A percentile compares a stretch with the other conserved stretches of the same genome.
phyloP scores from a whole-genome alignment of 225 moss, liverwort and hornwort species.

The Polytrichum formosum region DNA sequence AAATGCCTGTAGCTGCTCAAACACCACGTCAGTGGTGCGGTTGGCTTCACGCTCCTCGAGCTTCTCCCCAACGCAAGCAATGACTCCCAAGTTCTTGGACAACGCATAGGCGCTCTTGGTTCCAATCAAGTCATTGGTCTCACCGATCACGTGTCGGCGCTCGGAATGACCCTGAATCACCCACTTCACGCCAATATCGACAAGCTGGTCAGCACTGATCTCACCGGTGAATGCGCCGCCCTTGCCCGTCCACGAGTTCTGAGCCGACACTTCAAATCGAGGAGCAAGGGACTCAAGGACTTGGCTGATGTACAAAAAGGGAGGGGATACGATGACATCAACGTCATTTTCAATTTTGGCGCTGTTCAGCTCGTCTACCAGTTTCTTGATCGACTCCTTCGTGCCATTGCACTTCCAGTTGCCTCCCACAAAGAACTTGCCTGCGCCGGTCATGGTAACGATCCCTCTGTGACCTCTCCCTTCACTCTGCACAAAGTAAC shows the following conservation, averaged over 20 bases:
- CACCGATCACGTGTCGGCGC: constrained; percentile 56
- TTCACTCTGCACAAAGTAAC: constrained; percentile 25
- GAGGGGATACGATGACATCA: constrained; percentile 79
- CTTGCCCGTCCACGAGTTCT: constrained; percentile 91
- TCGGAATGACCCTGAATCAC: constrained; percentile 88
- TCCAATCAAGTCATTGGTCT: constrained; percentile 66
- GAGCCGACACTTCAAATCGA: constrained; percentile 77
- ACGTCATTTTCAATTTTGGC: constrained; percentile 84
- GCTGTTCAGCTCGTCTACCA: constrained; percentile 73
- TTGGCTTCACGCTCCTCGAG: constrained; percentile 86
- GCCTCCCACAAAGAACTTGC: constrained; percentile 93
- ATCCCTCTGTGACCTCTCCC: constrained; percentile 44
- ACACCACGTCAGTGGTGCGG: constrained; percentile 70
- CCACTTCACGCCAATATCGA: constrained; percentile 76
- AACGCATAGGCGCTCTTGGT: constrained; percentile 88
- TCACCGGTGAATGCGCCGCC: constrained; percentile 94
- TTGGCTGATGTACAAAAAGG: constrained; percentile 67
- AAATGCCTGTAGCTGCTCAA: constrained; percentile 75
- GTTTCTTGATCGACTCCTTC: constrained; percentile 67
- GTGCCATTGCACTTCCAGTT: constrained; percentile 99
- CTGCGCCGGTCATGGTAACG: constrained; percentile 77
- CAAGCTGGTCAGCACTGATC: constrained; percentile 90
- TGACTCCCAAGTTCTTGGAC: constrained; percentile 72
- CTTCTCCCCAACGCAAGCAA: constrained; percentile 92
- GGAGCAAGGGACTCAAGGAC: constrained; percentile 70